phyloP scores from a whole-genome alignment of 345 rosid genomes.

The Citrus glauca region DNA sequence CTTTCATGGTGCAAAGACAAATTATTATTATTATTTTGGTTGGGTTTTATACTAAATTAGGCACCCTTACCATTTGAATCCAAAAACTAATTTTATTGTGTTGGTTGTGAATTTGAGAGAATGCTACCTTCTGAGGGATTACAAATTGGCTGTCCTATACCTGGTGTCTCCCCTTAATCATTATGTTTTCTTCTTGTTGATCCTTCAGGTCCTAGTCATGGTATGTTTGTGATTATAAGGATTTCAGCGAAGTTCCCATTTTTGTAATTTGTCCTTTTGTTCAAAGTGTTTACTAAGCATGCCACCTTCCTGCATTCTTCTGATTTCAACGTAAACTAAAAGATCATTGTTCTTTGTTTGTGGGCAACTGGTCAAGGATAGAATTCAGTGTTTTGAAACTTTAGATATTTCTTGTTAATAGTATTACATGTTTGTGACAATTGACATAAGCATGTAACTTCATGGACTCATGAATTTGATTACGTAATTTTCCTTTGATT shows the following conservation, averaged over 20 bases:
- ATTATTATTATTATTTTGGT: neutral
- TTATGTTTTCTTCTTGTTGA: neutral
- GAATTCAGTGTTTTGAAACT: no score
- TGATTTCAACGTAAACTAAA: neutral
- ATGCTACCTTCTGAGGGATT: neutral
- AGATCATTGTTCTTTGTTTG: no score
- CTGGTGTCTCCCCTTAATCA: neutral
- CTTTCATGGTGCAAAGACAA: neutral
- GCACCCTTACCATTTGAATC: neutral
- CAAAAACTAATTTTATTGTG: neutral
- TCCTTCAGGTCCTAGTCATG: neutral
- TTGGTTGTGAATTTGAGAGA: neutral
- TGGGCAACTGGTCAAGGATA: no score
- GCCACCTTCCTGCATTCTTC: neutral
- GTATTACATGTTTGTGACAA: neutral
- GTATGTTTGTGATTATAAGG: neutral
- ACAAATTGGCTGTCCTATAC: neutral
- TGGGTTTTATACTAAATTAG: neutral
- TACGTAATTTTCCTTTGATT: neutral
- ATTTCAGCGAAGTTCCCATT: neutral
- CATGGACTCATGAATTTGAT: slow-evolving; percentile 1
- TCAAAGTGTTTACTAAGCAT: neutral
- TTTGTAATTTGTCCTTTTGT: neutral
- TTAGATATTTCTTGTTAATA: no score
- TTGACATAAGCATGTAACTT: neutral